Conservation (phyloP, 352 stramenopile genomes). For the Phytophthora sojae region DNA sequence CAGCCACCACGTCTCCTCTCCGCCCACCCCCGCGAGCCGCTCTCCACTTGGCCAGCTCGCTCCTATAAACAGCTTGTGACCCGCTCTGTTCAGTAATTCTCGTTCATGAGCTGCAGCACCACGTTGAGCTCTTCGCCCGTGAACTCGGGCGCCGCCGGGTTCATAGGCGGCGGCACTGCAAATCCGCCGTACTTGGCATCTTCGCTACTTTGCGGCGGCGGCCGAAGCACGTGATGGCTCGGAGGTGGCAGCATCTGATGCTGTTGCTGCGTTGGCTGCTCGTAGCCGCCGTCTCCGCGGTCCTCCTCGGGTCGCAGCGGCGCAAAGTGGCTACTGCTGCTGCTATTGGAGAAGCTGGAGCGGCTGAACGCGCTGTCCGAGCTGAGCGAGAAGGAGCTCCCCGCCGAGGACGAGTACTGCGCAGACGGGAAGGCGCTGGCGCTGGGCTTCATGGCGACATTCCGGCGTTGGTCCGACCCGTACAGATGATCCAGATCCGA, state of each 20-base stretch:
- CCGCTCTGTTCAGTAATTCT: slow-evolving; percentile 44
- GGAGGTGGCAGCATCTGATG: slow-evolving; percentile 36
- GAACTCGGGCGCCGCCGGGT: slow-evolving; percentile 73
- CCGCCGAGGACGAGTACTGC: slow-evolving; percentile 17
- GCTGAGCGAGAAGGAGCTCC: background rate
- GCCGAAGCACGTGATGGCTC: slow-evolving; percentile 64
- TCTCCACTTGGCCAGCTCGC: background rate
- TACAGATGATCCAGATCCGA: slow-evolving; percentile 48
- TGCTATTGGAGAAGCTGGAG: slow-evolving; percentile 24
- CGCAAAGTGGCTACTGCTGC: slow-evolving; percentile 41
- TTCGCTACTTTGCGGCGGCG: slow-evolving; percentile 54
- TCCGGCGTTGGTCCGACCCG: slow-evolving; percentile 32
- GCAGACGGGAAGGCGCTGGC: slow-evolving; percentile 33
- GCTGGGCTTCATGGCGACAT: slow-evolving; percentile 15
- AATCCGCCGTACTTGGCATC: slow-evolving; percentile 58
- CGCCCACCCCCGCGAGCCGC: background rate
- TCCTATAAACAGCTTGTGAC: slow-evolving; percentile 11
- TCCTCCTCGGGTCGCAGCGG: slow-evolving; percentile 40
- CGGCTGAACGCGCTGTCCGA: slow-evolving; percentile 36
- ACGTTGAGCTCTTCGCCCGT: slow-evolving; percentile 81
- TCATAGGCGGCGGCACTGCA: slow-evolving; percentile 66
- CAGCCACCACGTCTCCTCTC: background rate
- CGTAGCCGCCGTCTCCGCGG: slow-evolving; percentile 35
- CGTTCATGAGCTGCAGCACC: slow-evolving; percentile 85
- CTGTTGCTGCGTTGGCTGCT: slow-evolving; percentile 30